phyloP scores from a whole-genome alignment of 23 red algal genomes.

The Gracilaria gracilis region DNA sequence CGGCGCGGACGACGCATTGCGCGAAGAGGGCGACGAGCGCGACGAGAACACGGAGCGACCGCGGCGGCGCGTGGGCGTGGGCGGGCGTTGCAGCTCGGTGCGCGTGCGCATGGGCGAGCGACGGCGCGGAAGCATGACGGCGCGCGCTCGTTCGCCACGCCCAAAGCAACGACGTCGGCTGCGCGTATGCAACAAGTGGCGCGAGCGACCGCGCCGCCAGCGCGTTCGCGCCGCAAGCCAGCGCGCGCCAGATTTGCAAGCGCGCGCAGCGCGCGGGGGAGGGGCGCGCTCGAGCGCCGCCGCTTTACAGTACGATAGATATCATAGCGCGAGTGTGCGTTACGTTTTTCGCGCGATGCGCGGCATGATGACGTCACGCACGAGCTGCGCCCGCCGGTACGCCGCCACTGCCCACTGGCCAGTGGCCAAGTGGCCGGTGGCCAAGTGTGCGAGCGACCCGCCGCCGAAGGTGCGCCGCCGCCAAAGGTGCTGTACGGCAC shows the following conservation, averaged over 20 bases:
- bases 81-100: constrained; percentile 17
- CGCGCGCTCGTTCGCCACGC: background rate
- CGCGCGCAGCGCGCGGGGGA: no score
- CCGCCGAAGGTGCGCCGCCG: no score
- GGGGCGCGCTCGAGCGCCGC: background rate
- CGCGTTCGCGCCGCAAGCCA: no score
- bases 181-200: no score
- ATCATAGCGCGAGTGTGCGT: background rate
- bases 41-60: constrained; percentile 6
- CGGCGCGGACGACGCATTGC: background rate
- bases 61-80: constrained; percentile 6
- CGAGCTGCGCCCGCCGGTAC: no score
- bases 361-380: background rate
- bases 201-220: no score
- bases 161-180: no score
- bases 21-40: background rate
- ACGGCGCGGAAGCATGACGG: constrained; percentile 8
- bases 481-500: background rate
- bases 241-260: background rate
- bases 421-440: no score
- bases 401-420: no score
- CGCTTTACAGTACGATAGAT: background rate
- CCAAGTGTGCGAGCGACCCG: no score
- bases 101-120: constrained; percentile 25
- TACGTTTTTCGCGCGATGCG: background rate